These are phyloP conservation scores for Dendrobium catenatum DNA, from an alignment of 106 monocot species.

Conservation along the genomic window DNA sequence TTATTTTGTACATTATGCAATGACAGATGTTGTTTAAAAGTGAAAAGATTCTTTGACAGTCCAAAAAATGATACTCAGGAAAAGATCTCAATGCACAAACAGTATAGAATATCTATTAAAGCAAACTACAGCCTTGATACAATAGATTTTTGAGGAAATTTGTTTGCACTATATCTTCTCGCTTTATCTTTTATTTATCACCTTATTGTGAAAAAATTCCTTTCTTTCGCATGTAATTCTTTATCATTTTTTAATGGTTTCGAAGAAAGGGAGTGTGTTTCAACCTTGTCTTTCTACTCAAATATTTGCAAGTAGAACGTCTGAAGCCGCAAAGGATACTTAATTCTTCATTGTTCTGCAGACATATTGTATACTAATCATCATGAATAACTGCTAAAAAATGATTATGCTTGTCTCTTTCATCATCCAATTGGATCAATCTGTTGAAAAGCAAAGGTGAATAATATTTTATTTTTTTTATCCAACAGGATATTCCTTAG, in stretches of 20 bases:
- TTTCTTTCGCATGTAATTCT: not conserved
- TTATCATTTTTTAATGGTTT: not conserved
- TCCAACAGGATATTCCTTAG: too few species aligned
- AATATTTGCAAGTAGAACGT: not conserved
- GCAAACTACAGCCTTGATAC: not conserved
- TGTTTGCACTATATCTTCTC: too few species aligned
- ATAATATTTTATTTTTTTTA: too few species aligned
- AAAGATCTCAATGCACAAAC: not conserved
- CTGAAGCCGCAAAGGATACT: not conserved
- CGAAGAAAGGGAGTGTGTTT: not conserved
- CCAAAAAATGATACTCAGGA: not conserved
- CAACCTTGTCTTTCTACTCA: not conserved
- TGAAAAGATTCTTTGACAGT: not conserved
- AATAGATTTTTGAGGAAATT: not conserved
- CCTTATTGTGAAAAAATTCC: not conserved
- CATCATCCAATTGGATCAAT: too few species aligned
- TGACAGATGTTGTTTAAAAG: not conserved
- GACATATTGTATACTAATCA: too few species aligned
- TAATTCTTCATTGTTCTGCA: too few species aligned
- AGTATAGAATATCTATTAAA: not conserved
- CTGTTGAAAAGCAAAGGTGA: too few species aligned
- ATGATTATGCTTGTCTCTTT: too few species aligned
- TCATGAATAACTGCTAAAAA: too few species aligned
- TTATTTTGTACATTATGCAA: not conserved
- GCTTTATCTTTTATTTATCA: not conserved